Base-by-base conservation (phyloP, 176 grass and related monocot genomes). In the Bonia amplexicaulis region DNA sequence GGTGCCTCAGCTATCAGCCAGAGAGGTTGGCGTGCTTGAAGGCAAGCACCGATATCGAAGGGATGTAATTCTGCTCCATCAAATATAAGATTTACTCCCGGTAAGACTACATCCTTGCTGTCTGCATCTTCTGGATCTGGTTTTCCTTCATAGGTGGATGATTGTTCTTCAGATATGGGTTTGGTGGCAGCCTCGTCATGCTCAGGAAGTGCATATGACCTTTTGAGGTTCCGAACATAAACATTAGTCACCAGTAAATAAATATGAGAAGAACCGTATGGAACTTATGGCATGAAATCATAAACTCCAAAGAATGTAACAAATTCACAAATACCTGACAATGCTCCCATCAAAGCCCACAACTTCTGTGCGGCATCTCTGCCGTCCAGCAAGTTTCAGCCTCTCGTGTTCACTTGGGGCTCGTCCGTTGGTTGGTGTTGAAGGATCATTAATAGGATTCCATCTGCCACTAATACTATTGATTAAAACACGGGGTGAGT, bases 11-110 rank as follows among this genome's bases (percentile, higher is more conserved):
- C 88, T 78, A 99, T 93, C 58, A 99, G 80, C 80, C 82, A 88
- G 58, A 96, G 58, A 66, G 96, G 96, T 85, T 96, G 96, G 4
- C 90, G 90, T 39, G 91, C 93, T 89, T 99, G 96, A 89, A 99
- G 92, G 80, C 93, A 99, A 80, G 86, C 93, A 80, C 77, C 81
- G 1, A 96, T 86, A 84, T 99, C 93, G 66, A 99, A 99, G 22
- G 93, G 91, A 64, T 91, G 87, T 76, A 96, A 83, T 76, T 90
- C 83, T 35, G 79, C 86, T 39, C 93, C 93, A 60, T 94, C 96
- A 81, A 99, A 99, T 85, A 99, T 89, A 73, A 99, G 78, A 80
- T 95, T 99, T 80, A 99, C 86, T 73, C 93, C 96, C 46, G 96
- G 96, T 66, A 96, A 80, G 70, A 90, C 78, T 72, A 96, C 93